Evolutionary conservation across 2,329 filamentous ascomycete genomes (phyloP), one percentile per base, ranked within the genome.

Genomic region (Diaporthe longicolla): DNA sequence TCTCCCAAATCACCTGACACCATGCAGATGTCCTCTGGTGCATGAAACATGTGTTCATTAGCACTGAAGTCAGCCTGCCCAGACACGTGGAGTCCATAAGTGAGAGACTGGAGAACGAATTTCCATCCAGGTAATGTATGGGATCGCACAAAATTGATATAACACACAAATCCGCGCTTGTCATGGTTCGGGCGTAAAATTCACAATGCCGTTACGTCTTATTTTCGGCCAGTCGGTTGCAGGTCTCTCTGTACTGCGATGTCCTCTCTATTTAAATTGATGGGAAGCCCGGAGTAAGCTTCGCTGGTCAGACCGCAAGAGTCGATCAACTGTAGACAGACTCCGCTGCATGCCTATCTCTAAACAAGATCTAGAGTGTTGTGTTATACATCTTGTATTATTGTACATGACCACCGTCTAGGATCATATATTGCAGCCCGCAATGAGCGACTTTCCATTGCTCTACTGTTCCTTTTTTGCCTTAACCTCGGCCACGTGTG

Each of bases 381-480:
- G 48, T 68, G 63, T 63, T 57, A 35, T 65, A 73, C 70, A 69
- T 65, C 45, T 70, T 66, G 45, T 40, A 8, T 65, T 43, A 73
- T 52, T 70, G 48, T 72, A 72, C 74, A 75, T 74, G 55, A 54
- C 69, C 45, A 63, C 69, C 45, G 26, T 75, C 72, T 75, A 75
- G 68, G 72, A 58, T 70, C 71, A 45, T 70, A 74, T 58, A 35
- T 70, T 74, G 72, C 61, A 66, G 57, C 61, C 29, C 40, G 15
- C 35, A 26, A 37, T 48, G 15, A 58, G 61, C 17, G 13, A 21
- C 24, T 37, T 32, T 24, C 17, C 45, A 40, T 76, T 74, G 66
- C 48, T 81, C 82, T 87, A 89, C 81, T 85, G 83, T 75, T 89
- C 83, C 84, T 91, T 91, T 85, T 91, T 91, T 24, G 80, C 81